phyloP scores from a whole-genome alignment of 176 grass and related monocot genomes.

The Saccharum officinarum region DNA sequence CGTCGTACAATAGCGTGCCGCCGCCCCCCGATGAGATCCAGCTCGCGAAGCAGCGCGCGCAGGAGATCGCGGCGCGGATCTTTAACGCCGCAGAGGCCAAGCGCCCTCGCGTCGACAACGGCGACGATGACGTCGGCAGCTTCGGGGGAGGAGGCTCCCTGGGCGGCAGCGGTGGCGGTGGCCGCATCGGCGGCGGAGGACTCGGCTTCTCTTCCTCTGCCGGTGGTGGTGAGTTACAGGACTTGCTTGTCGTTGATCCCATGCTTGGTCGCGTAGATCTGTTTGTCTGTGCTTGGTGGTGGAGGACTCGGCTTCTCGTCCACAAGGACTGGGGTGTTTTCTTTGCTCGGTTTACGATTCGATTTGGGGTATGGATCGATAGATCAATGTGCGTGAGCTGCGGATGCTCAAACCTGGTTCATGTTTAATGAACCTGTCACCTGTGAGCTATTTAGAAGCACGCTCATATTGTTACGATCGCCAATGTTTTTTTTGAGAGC shows the following conservation, averaged over 20 bases:
- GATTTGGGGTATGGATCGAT: slow-evolving; percentile 8
- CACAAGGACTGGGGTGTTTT: background rate
- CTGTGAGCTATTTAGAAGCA: background rate
- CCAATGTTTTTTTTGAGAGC: background rate
- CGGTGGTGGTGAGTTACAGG: slow-evolving; percentile 27
- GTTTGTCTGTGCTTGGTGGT: background rate
- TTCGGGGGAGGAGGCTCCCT: slow-evolving; percentile 28
- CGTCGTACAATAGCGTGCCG: slow-evolving; percentile 75
- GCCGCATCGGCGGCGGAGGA: slow-evolving; percentile 20
- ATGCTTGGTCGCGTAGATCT: slow-evolving; percentile 23
- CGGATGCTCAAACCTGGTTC: background rate
- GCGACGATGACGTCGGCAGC: slow-evolving; percentile 44
- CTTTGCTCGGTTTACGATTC: background rate
- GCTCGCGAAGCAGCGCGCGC: slow-evolving; percentile 90
- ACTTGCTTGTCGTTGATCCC: background rate
- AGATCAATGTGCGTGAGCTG: slow-evolving; percentile 7
- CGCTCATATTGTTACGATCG: background rate
- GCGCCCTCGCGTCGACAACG: slow-evolving; percentile 76
- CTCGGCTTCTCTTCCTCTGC: slow-evolving; percentile 40
- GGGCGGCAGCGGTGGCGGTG: background rate
- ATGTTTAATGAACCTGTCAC: background rate
- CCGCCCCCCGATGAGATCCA: slow-evolving; percentile 84
- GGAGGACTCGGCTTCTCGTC: background rate
- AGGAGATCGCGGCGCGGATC: slow-evolving; percentile 92
- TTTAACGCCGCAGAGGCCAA: slow-evolving; percentile 91